These are phyloP conservation scores for Lichtheimia hyalospora DNA, from an alignment of 371 early-diverging fungal species.

Conservation along the genomic window DNA sequence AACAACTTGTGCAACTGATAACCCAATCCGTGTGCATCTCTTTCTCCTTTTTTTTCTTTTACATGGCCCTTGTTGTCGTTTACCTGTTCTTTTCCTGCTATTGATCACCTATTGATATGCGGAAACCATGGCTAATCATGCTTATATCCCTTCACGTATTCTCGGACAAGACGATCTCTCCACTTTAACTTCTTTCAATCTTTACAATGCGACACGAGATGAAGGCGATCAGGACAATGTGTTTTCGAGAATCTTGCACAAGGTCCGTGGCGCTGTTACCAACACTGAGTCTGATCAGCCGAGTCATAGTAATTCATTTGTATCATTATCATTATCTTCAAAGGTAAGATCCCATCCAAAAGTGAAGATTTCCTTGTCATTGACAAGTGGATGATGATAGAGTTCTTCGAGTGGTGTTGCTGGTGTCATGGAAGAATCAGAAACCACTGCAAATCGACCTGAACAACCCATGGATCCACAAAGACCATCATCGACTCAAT, in stretches of 20 bases:
- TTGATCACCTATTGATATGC: background rate
- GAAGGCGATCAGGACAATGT: slow-evolving; percentile 55
- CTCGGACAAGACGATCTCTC: slow-evolving; percentile 29
- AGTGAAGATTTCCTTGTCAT: too few relatives aligned
- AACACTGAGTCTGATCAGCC: slow-evolving; percentile 2
- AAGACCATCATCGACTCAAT: too few relatives aligned
- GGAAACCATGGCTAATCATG: slow-evolving; percentile 8
- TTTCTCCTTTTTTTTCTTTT: background rate
- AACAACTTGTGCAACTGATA: too few relatives aligned
- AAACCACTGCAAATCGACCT: too few relatives aligned
- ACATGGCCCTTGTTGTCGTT: background rate
- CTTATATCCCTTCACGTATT: slow-evolving; percentile 21
- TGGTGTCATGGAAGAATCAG: too few relatives aligned
- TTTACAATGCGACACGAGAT: slow-evolving; percentile 32
- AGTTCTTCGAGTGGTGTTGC: too few relatives aligned
- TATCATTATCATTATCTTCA: background rate
- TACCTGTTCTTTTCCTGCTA: background rate
- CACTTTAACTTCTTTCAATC: slow-evolving; percentile 49
- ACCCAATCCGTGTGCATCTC: background rate
- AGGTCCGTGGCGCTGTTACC: slow-evolving; percentile 56
- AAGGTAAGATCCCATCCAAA: too few relatives aligned
- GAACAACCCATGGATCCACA: too few relatives aligned
- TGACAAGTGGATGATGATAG: too few relatives aligned
- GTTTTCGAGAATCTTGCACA: slow-evolving; percentile 59
- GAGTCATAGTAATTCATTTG: slow-evolving; percentile 3